Percentiles rank a stretch among this genome's conserved stretches.
These are phyloP conservation scores for Globisporangium solare DNA, from an alignment of 352 stramenopile genomes.

Conservation along the genomic window DNA sequence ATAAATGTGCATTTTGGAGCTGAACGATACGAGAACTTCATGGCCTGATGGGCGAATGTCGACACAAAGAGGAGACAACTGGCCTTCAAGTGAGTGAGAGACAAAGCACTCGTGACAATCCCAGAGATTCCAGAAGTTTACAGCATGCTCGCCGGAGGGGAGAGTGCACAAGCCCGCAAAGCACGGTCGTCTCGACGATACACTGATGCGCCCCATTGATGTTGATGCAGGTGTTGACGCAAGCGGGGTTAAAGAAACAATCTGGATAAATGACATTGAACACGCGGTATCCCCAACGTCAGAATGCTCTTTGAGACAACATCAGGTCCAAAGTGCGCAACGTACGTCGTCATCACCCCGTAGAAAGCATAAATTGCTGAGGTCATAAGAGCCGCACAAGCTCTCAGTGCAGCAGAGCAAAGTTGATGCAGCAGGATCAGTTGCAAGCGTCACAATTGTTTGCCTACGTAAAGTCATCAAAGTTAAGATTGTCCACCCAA, in stretches of 20 bases:
- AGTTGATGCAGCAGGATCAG: slow-evolving; percentile 41
- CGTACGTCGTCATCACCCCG: slow-evolving; percentile 57
- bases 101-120: slow-evolving; percentile 60
- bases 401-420: slow-evolving; percentile 61
- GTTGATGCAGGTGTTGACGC: slow-evolving; percentile 42
- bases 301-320: neutral
- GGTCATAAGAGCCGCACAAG: slow-evolving; percentile 60
- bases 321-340: neutral
- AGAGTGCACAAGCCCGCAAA: slow-evolving; percentile 44
- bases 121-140: slow-evolving; percentile 62
- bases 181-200: slow-evolving; percentile 36
- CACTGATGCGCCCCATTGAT: slow-evolving; percentile 33
- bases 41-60: slow-evolving; percentile 56
- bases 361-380: slow-evolving; percentile 67
- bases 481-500: neutral
- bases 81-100: slow-evolving; percentile 38
- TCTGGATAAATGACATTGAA: slow-evolving; percentile 10
- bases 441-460: slow-evolving; percentile 34
- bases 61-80: slow-evolving; percentile 31
- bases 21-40: slow-evolving; percentile 50
- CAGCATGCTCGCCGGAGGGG: slow-evolving; percentile 28
- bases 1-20: slow-evolving; percentile 54
- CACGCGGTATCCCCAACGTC: neutral
- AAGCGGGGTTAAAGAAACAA: slow-evolving; percentile 34
- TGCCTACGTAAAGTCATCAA: slow-evolving; percentile 21